Evolutionary conservation across 345 rosid genomes (phyloP).

Genomic region (Angophora floribunda): DNA sequence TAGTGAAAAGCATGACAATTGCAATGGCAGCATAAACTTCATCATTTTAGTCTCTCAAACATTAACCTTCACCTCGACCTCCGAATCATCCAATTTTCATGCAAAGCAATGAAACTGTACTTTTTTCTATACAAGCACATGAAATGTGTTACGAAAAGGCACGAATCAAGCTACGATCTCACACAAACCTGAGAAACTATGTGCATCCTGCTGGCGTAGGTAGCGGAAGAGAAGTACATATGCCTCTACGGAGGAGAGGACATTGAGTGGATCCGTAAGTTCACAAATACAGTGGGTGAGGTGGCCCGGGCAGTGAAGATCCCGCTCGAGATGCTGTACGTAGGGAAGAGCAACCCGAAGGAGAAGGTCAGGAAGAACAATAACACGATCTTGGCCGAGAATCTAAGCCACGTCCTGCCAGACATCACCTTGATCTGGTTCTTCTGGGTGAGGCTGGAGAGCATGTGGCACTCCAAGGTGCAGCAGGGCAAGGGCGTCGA

Average conservation of each 20-base stretch:
- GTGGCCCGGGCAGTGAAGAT: constrained; percentile 25
- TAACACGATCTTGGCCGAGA: constrained; percentile 3
- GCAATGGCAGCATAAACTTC: not conserved
- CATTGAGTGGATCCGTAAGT: constrained; percentile 41
- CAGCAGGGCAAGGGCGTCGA: constrained; percentile 21
- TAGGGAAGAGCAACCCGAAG: constrained; percentile 33
- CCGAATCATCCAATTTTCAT: not conserved
- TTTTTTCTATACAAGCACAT: not conserved
- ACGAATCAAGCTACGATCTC: not conserved
- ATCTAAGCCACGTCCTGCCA: constrained; percentile 18
- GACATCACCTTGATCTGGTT: constrained; percentile 21
- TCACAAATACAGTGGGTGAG: constrained; percentile 10
- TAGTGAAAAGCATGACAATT: not conserved
- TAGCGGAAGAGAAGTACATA: constrained; percentile 15
- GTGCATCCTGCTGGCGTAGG: constrained; percentile 8
- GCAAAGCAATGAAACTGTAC: not conserved
- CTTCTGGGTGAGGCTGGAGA: constrained; percentile 55
- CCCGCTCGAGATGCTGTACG: constrained; percentile 35
- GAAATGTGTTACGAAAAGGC: not conserved
- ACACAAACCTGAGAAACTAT: not conserved
- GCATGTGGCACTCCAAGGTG: constrained; percentile 66
- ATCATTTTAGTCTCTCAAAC: not conserved
- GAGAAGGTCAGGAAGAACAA: constrained; percentile 18
- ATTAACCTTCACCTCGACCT: not conserved
- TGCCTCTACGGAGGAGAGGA: constrained; percentile 60